Conservation (phyloP, 768 basidiomycete species). For the Auricularia sp. region DNA sequence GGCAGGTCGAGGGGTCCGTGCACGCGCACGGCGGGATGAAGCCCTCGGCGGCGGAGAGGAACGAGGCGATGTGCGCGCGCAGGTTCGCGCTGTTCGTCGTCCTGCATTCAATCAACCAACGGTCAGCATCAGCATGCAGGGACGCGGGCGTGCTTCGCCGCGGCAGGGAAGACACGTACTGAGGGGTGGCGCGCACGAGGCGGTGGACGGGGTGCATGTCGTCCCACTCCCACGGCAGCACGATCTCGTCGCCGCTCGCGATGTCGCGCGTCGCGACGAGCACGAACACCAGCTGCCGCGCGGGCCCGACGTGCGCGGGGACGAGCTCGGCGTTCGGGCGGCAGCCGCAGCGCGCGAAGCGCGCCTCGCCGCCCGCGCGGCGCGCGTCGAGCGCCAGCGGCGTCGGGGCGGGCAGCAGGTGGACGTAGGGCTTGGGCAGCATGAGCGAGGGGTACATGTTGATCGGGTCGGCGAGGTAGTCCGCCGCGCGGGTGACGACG, state of each 20-base stretch:
- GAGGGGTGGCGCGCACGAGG: neutral
- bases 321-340: slow-evolving; percentile 52
- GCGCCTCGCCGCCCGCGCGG: slow-evolving; percentile 49
- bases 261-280: slow-evolving; percentile 73
- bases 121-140: too few relatives aligned
- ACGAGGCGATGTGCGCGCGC: too few relatives aligned
- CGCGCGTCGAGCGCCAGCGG: slow-evolving; percentile 65
- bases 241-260: slow-evolving; percentile 71
- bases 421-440: slow-evolving; percentile 75
- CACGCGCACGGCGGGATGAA: too few relatives aligned
- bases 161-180: too few relatives aligned
- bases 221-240: slow-evolving; percentile 95
- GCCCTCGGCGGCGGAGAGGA: too few relatives aligned
- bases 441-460: slow-evolving; percentile 29
- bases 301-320: slow-evolving; percentile 18
- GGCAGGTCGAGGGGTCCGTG: too few relatives aligned
- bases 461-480: neutral
- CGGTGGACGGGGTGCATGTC: slow-evolving; percentile 74
- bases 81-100: too few relatives aligned
- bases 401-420: slow-evolving; percentile 41
- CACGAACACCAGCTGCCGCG: slow-evolving; percentile 47
- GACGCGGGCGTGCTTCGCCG: too few relatives aligned
- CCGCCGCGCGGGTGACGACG: neutral
- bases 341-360: slow-evolving; percentile 58
- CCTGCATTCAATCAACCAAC: too few relatives aligned